A percentile compares a stretch with the other conserved stretches of the same genome.
These are phyloP conservation scores for Scolecobasidium constrictum DNA, from an alignment of 2,329 filamentous ascomycete genomes.

Conservation along the genomic window DNA sequence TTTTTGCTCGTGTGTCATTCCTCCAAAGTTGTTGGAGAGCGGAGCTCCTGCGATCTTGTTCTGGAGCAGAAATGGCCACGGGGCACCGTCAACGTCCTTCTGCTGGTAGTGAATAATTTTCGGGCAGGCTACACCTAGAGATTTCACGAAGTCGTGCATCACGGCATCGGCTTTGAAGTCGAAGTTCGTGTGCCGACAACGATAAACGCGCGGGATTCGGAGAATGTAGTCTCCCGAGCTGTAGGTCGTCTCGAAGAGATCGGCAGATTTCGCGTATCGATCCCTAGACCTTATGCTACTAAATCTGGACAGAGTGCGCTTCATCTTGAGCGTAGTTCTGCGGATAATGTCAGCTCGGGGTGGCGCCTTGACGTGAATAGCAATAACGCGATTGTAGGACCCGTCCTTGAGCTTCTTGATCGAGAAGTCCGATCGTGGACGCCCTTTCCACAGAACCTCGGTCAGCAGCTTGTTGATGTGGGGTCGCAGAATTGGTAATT, in stretches of 20 bases:
- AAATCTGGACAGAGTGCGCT: background rate
- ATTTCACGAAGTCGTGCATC: background rate
- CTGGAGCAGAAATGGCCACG: background rate
- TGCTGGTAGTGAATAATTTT: background rate
- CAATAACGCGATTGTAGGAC: background rate
- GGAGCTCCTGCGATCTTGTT: background rate
- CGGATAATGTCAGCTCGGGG: background rate
- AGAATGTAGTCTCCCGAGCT: background rate
- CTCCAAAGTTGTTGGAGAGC: background rate
- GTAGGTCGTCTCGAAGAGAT: background rate
- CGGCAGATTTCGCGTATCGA: too few species aligned
- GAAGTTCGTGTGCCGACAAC: background rate
- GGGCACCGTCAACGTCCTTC: background rate
- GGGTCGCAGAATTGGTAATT: background rate
- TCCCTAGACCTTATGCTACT: too few species aligned
- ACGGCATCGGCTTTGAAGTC: background rate
- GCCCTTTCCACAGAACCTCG: background rate
- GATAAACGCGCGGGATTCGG: background rate
- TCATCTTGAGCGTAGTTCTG: background rate
- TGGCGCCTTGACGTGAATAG: background rate
- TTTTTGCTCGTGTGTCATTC: background rate
- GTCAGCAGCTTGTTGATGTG: background rate
- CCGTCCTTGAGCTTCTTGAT: background rate
- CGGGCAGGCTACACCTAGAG: background rate
- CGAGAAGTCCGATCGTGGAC: background rate